Conservation (phyloP, 352 stramenopile genomes). For the Pythium rhizo-oryzae region DNA sequence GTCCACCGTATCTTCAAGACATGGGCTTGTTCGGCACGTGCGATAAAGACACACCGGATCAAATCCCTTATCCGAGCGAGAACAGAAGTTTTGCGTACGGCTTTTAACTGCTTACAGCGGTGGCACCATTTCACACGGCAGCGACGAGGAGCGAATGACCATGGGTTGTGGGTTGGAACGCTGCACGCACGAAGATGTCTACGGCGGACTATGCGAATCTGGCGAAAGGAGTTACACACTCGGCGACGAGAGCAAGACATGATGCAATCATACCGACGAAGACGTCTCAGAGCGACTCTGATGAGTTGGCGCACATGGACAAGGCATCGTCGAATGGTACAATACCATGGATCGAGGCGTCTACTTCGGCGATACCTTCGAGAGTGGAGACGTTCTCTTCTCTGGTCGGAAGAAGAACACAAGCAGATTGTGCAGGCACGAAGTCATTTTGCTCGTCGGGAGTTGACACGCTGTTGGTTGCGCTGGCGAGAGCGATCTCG, state of each 20-base stretch:
- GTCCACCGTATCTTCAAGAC: slow-evolving; percentile 21
- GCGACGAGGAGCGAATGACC: slow-evolving; percentile 31
- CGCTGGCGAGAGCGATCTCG: neutral
- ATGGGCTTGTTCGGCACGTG: slow-evolving; percentile 22
- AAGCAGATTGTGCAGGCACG: neutral
- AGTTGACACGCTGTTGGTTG: neutral
- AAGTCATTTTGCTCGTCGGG: neutral
- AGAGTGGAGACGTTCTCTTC: slow-evolving; percentile 13
- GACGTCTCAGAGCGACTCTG: neutral
- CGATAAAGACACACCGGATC: slow-evolving; percentile 21
- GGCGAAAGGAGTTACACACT: slow-evolving; percentile 19
- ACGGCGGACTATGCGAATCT: slow-evolving; percentile 29
- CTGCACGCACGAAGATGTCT: slow-evolving; percentile 26
- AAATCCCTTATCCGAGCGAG: slow-evolving; percentile 34
- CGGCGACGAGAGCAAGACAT: neutral
- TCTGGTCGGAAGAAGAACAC: neutral
- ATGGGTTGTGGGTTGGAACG: slow-evolving; percentile 45
- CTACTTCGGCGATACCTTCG: neutral
- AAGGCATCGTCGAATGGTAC: neutral
- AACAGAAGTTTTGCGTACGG: slow-evolving; percentile 33
- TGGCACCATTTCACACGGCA: slow-evolving; percentile 41
- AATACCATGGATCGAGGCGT: neutral
- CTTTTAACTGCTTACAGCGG: slow-evolving; percentile 47
- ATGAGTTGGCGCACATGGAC: neutral
- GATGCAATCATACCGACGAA: neutral